phyloP scores from a whole-genome alignment of 306 rosid genomes.

The Trifolium fragiferum region DNA sequence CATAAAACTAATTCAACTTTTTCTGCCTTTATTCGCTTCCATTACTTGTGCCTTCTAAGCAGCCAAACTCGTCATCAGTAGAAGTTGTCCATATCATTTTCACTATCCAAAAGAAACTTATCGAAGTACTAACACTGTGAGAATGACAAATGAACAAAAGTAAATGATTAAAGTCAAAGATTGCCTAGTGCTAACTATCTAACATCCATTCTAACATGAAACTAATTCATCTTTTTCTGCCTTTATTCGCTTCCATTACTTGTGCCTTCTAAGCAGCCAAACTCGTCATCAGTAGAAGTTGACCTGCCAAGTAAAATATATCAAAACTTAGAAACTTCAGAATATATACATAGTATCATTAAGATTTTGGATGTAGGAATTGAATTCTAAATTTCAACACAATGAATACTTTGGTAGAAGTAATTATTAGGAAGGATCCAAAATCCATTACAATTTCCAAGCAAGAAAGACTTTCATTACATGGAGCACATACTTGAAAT shows the following conservation, averaged over 20 bases:
- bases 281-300: too few species aligned
- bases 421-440: not conserved
- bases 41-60: too few species aligned
- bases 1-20: too few species aligned
- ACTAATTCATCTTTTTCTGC: too few species aligned
- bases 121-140: not conserved
- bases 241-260: too few species aligned
- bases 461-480: not conserved
- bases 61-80: too few species aligned
- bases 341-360: not conserved
- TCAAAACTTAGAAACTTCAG: not conserved
- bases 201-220: too few species aligned
- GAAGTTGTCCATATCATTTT: not conserved
- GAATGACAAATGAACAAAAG: not conserved
- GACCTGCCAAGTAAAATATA: too few species aligned
- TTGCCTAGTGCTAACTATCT: too few species aligned
- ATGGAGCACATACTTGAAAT: not conserved
- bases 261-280: too few species aligned
- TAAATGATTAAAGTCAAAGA: not conserved
- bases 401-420: too few species aligned
- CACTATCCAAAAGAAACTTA: not conserved
- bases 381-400: not conserved
- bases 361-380: not conserved
- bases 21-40: too few species aligned
- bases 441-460: not conserved